Conservation (phyloP, 148 eudicot species). For the Camellia sinensis region DNA sequence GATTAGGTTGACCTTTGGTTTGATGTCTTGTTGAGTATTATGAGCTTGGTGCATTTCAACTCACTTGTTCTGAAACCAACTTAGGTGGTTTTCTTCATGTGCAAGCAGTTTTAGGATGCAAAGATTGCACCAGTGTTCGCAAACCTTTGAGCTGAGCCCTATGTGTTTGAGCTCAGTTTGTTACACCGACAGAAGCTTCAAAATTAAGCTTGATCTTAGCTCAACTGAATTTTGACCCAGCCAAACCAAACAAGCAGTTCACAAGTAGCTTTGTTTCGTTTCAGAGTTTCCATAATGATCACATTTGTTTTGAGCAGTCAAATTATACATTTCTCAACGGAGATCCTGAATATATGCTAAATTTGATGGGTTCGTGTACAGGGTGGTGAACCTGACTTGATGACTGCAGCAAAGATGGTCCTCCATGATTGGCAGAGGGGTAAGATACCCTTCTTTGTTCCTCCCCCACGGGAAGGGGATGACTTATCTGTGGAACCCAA, state of each 20-base stretch:
- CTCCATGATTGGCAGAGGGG: slow-evolving; percentile 93
- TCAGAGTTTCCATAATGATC: not conserved
- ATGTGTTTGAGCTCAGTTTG: no score
- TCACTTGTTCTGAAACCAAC: not conserved
- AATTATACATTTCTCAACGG: not conserved
- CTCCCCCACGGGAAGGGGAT: slow-evolving; percentile 56
- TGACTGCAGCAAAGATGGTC: slow-evolving; percentile 84
- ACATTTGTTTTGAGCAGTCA: not conserved
- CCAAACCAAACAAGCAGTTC: not conserved
- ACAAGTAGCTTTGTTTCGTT: not conserved
- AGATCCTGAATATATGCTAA: not conserved
- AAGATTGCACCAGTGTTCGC: not conserved
- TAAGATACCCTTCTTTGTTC: slow-evolving; percentile 86
- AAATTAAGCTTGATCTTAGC: not conserved
- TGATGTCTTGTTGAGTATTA: not conserved
- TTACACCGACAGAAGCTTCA: not conserved
- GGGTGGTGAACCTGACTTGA: slow-evolving; percentile 88
- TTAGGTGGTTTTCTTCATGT: not conserved
- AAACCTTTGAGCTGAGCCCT: not conserved
- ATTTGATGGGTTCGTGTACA: slow-evolving; percentile 19
- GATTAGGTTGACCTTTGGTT: not conserved
- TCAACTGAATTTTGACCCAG: not conserved
- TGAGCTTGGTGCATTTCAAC: not conserved
- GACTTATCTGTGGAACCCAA: slow-evolving; percentile 23
- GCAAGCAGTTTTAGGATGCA: not conserved